phyloP scores from a whole-genome alignment of 495 filamentous ascomycete genomes.

The Collariella sp. region DNA sequence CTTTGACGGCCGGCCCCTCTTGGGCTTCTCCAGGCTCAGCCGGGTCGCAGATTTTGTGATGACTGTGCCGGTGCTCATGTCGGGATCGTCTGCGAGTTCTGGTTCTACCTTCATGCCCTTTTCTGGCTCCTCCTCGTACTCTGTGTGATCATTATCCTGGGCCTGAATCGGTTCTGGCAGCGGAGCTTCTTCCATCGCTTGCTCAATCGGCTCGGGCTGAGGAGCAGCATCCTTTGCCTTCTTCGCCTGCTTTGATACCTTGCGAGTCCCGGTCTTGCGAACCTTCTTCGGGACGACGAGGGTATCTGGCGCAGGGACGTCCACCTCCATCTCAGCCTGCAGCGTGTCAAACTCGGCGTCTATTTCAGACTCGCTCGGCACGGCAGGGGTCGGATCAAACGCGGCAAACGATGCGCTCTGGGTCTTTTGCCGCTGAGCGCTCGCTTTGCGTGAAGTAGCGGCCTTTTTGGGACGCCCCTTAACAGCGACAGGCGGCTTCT shows the following conservation, averaged over 20 bases:
- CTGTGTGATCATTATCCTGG: conserved; percentile 19
- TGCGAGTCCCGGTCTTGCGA: conserved; percentile 36
- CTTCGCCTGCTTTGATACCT: conserved; percentile 39
- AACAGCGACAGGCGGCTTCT: conserved; percentile 24
- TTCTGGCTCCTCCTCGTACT: conserved; percentile 24
- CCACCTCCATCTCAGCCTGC: conserved; percentile 36
- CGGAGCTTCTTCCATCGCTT: conserved; percentile 17
- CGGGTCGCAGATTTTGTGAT: conserved; percentile 21
- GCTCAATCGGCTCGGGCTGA: conserved; percentile 14
- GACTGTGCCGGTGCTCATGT: conserved; percentile 37
- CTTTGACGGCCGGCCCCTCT: conserved; percentile 26
- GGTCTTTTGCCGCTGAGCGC: conserved; percentile 28
- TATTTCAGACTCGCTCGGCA: conserved; percentile 39
- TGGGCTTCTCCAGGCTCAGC: conserved; percentile 28
- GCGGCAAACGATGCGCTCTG: conserved; percentile 31
- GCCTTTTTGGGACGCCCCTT: conserved; percentile 32
- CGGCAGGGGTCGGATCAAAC: conserved; percentile 34
- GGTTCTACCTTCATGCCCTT: conserved; percentile 8
- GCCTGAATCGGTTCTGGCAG: conserved; percentile 11
- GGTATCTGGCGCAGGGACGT: conserved; percentile 20
- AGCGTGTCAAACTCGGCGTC: conserved; percentile 38
- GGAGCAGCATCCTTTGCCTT: conserved; percentile 30
- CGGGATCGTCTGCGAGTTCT: conserved; percentile 30
- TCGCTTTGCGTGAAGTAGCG: conserved; percentile 27
- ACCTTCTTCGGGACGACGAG: conserved; percentile 37